phyloP scores from a whole-genome alignment of 1,139 yeast genomes.

The Scheffersomyces parashehatae region DNA sequence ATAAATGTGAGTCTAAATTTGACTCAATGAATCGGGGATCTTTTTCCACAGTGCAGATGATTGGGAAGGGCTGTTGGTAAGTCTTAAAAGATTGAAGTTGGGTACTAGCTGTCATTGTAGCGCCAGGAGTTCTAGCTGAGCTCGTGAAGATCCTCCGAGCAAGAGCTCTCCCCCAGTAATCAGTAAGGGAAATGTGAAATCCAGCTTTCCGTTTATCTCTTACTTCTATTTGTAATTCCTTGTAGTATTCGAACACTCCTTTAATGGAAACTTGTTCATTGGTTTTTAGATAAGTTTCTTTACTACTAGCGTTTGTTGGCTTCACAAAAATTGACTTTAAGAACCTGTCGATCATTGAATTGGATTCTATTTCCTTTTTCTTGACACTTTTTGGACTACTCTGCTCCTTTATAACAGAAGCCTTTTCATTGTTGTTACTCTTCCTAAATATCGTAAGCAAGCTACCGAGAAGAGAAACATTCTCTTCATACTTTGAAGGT shows the following conservation, averaged over 20 bases:
- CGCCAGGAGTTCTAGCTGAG: slow-evolving; percentile 37
- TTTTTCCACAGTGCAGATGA: slow-evolving; percentile 37
- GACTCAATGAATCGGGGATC: slow-evolving; percentile 21
- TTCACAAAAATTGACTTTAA: slow-evolving; percentile 3
- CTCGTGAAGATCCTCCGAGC: slow-evolving; percentile 47
- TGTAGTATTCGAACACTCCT: slow-evolving; percentile 45
- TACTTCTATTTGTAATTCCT: slow-evolving; percentile 52
- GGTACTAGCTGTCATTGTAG: slow-evolving; percentile 32
- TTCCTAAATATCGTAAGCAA: slow-evolving; percentile 9
- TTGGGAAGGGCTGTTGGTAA: slow-evolving; percentile 44
- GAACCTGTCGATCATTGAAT: not conserved
- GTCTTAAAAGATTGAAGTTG: slow-evolving; percentile 27
- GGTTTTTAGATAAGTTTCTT: not conserved
- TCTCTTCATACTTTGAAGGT: slow-evolving; percentile 20
- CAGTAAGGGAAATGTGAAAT: slow-evolving; percentile 59
- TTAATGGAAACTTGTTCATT: slow-evolving; percentile 15
- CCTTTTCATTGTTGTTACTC: not conserved
- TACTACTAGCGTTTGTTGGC: not conserved
- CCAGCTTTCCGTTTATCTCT: slow-evolving; percentile 54
- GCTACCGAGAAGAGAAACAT: slow-evolving; percentile 12
- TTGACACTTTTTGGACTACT: no score
- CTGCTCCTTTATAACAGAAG: not conserved
- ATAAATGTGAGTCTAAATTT: slow-evolving; percentile 30
- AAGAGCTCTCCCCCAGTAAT: slow-evolving; percentile 68
- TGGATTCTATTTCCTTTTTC: not conserved